Percentiles rank a stretch among this genome's conserved stretches.
These are phyloP conservation scores for Halenospora varia DNA, from an alignment of 495 filamentous ascomycete species.

Conservation along the genomic window DNA sequence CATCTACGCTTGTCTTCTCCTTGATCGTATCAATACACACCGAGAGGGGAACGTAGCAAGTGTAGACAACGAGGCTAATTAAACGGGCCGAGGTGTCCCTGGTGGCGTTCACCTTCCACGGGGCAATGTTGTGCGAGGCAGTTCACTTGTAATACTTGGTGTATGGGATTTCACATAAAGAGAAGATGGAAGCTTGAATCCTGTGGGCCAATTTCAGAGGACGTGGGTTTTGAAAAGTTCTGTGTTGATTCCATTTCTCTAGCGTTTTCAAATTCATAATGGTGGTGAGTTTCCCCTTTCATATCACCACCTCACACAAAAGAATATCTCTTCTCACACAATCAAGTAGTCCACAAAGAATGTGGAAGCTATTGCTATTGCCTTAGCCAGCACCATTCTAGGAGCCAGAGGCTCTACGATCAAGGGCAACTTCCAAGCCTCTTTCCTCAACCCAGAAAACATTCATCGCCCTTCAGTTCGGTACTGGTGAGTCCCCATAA, in stretches of 20 bases:
- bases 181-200: neutral
- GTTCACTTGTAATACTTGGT: neutral
- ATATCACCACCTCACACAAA: neutral
- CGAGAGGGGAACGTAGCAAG: neutral
- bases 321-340: neutral
- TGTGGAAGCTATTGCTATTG: neutral
- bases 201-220: neutral
- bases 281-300: neutral
- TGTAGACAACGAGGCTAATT: neutral
- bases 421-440: neutral
- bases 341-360: neutral
- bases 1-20: too few species aligned
- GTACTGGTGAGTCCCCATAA: neutral
- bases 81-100: neutral
- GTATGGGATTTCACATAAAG: neutral
- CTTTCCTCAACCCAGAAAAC: neutral
- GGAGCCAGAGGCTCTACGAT: neutral
- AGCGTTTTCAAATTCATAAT: neutral
- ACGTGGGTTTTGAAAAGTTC: neutral
- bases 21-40: neutral
- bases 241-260: neutral
- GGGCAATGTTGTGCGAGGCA: neutral
- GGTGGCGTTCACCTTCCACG: neutral
- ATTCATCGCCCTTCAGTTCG: neutral
- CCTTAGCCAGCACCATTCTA: neutral